Percentiles rank a stretch among this genome's conserved stretches.
Evolutionary conservation across 2,329 filamentous ascomycete species (phyloP).

Genomic region (Penicillium thymicola): DNA sequence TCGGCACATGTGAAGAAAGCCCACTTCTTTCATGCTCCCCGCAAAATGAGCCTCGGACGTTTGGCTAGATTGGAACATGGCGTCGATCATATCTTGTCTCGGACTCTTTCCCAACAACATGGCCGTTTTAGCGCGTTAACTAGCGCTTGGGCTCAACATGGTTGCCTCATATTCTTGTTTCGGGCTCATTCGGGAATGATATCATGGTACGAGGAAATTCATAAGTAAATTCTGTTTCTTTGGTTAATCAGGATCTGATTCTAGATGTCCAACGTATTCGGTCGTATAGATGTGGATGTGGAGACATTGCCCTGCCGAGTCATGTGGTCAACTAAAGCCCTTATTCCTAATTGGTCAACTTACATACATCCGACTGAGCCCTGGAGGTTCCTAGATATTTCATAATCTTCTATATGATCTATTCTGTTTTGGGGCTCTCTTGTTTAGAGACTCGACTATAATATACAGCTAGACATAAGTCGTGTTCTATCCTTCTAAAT

Average conservation of each 20-base stretch:
- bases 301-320: neutral
- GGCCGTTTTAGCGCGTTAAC: neutral
- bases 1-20: constrained; percentile 22
- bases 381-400: neutral
- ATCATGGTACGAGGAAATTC: neutral
- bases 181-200: neutral
- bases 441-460: neutral
- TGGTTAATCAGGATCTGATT: too few relatives aligned
- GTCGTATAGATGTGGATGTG: neutral
- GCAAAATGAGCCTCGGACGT: constrained; percentile 16
- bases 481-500: too few relatives aligned
- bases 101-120: constrained; percentile 16
- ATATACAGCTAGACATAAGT: too few relatives aligned
- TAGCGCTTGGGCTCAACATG: neutral
- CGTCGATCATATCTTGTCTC: constrained; percentile 16
- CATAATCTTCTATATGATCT: neutral
- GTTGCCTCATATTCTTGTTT: neutral
- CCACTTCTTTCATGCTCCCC: constrained; percentile 12
- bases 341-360: neutral
- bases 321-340: constrained; percentile 1
- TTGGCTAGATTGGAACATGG: constrained; percentile 6
- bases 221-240: neutral
- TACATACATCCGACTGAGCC: neutral
- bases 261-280: neutral
- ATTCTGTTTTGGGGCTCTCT: too few relatives aligned